phyloP scores from a whole-genome alignment of 495 filamentous ascomycete species.

The Tetracladium setigerum region DNA sequence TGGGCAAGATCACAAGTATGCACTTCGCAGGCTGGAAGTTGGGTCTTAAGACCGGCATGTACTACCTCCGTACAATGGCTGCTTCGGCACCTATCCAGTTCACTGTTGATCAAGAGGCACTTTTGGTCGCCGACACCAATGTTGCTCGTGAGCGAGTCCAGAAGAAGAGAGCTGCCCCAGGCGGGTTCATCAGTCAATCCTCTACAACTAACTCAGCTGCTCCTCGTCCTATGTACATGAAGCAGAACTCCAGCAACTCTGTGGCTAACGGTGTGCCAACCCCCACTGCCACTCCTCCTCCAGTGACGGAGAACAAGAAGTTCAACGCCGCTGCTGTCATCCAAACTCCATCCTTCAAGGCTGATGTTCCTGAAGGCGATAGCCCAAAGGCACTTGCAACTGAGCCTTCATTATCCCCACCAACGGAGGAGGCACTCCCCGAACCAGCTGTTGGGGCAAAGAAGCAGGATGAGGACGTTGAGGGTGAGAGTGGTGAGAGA shows the following conservation, averaged over 20 bases:
- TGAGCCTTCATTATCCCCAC: constrained; percentile 49
- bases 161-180: constrained; percentile 61
- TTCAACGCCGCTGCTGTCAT: constrained; percentile 18
- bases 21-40: constrained; percentile 99
- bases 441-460: constrained; percentile 39
- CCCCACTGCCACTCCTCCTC: constrained; percentile 51
- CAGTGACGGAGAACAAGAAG: constrained; percentile 33
- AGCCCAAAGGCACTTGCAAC: constrained; percentile 68
- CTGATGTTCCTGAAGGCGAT: constrained; percentile 61
- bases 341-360: constrained; percentile 52
- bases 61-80: constrained; percentile 97
- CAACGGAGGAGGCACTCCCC: constrained; percentile 50
- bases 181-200: constrained; percentile 41
- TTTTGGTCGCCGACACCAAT: constrained; percentile 81
- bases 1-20: constrained; percentile 99
- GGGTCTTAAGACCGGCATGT: constrained; percentile 99
- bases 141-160: constrained; percentile 51
- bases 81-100: constrained; percentile 97
- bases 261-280: constrained; percentile 52
- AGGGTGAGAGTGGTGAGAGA: constrained; percentile 56
- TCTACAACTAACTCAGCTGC: constrained; percentile 29
- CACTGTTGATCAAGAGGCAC: constrained; percentile 94
- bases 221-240: constrained; percentile 35
- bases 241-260: constrained; percentile 23
- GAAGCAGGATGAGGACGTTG: constrained; percentile 59